Base-by-base conservation (phyloP, 2,329 filamentous ascomycete species). In the Cladosporium halotolerans region DNA sequence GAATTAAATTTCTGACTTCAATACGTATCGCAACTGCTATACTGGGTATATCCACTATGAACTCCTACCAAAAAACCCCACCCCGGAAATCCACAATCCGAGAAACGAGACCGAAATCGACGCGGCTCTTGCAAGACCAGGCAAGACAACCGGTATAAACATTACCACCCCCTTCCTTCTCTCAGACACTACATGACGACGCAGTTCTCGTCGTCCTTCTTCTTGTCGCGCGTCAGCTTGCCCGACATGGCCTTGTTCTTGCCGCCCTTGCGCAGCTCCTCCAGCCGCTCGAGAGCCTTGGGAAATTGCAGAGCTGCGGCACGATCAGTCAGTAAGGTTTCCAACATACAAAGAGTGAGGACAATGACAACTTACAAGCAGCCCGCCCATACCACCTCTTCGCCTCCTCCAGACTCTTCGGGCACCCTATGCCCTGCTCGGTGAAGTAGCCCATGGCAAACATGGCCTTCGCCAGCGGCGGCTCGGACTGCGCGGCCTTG, bases 391-490 rank as follows among this genome's bases (percentile, higher is more conserved):
- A 99, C 93, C 93, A 99, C 63, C 90, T 82, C 78, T 95, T 96
- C 18, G 92, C 93, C 72, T 97, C 93, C 64, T 99, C 93, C 62
- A 96, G 65, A 68, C 92, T 95, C 8, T 87, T 83, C 13, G 85
- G 78, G 59, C 89, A 84, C 31, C 93, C 93, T 62, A 99, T 97
- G 10, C 93, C 93, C 45, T 93, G 85, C 71, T 99, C 93, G 0
- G 89, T 95, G 67, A 95, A 96, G 72, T 97, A 96, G 0, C 93
- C 93, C 87, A 99, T 96, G 0, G 92, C 93, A 72, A 96, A 97
- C 73, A 97, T 88, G 0, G 93, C 93, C 76, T 97, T 99, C 7
- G 89, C 84, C 36, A 96, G 73, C 2, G 75, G 74, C 10, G 73
- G 74, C 44, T 92, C 90, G 3, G 89, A 87, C 58, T 85, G 82